Conservation (phyloP, 768 basidiomycete species). For the Naganishia onofrii region DNA sequence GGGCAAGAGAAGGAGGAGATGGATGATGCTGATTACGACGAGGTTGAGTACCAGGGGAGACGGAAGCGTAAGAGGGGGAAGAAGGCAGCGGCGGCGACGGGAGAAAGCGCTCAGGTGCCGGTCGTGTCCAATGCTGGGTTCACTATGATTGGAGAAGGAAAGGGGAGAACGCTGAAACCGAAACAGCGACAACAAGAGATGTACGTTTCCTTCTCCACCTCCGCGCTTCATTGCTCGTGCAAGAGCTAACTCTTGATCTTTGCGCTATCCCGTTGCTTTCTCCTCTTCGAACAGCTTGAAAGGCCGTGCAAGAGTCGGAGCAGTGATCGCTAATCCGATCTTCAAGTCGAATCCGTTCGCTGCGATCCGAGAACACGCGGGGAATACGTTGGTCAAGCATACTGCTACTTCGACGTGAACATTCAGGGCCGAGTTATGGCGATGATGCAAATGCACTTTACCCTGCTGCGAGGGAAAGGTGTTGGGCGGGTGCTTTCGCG, state of each 20-base stretch:
- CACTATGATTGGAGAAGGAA: constrained; percentile 45
- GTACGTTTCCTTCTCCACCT: constrained; percentile 35
- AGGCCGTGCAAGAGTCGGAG: constrained; percentile 27
- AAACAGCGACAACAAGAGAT: constrained; percentile 45
- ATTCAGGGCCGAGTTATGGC: not conserved
- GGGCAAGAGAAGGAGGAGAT: constrained; percentile 21
- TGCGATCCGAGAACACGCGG: constrained; percentile 46
- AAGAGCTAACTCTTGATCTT: not conserved
- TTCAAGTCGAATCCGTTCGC: constrained; percentile 50
- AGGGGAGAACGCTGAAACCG: constrained; percentile 45
- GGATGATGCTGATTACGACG: constrained; percentile 25
- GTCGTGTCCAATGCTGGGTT: not conserved
- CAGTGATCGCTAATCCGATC: constrained; percentile 43
- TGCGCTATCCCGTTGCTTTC: not conserved
- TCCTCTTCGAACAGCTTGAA: not conserved
- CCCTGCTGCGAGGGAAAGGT: not conserved
- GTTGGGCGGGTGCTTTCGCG: not conserved
- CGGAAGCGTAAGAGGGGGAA: constrained; percentile 26
- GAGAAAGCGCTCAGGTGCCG: not conserved
- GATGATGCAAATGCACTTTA: not conserved
- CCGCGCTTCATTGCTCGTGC: not conserved
- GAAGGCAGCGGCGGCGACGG: not conserved
- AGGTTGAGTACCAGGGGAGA: constrained; percentile 24
- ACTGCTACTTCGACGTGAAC: not conserved
- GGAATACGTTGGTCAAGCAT: constrained; percentile 39